phyloP scores from a whole-genome alignment of 768 basidiomycete genomes.

The Boletus barrowsii region DNA sequence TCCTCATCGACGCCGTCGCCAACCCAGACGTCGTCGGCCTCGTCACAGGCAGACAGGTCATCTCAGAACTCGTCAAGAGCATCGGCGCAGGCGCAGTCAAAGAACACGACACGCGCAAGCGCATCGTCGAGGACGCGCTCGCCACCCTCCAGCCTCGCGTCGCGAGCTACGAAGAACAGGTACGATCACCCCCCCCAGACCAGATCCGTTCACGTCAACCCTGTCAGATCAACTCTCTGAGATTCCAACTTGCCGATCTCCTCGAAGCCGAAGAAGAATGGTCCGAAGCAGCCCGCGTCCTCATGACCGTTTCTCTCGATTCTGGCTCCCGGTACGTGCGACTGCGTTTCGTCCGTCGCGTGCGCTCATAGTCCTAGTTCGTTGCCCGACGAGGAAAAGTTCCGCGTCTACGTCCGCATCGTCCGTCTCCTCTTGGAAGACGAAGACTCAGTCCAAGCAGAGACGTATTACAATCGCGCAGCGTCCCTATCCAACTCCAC shows the following conservation, averaged over 20 bases:
- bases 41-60: constrained; percentile 84
- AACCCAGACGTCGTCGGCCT: constrained; percentile 79
- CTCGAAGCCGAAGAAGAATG: constrained; percentile 90
- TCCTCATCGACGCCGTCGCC: constrained; percentile 75
- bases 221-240: constrained; percentile 70
- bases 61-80: constrained; percentile 77
- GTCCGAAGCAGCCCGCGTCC: constrained; percentile 86
- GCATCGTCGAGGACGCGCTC: constrained; percentile 74
- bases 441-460: constrained; percentile 96
- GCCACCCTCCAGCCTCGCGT: constrained; percentile 69
- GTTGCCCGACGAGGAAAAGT: constrained; percentile 79
- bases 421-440: constrained; percentile 93
- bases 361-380: constrained; percentile 36
- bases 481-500: constrained; percentile 83
- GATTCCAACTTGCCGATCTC: constrained; percentile 89
- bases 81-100: constrained; percentile 56
- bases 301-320: constrained; percentile 91
- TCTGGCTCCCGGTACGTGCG: constrained; percentile 72
- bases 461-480: constrained; percentile 96
- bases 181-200: constrained; percentile 33
- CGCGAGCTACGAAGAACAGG: constrained; percentile 95
- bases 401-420: constrained; percentile 89
- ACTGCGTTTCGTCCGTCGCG: background rate
- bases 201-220: constrained; percentile 1
- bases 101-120: constrained; percentile 58